Conservation (phyloP, 2,329 filamentous ascomycete genomes). For the Dothiorella sarmentorum region DNA sequence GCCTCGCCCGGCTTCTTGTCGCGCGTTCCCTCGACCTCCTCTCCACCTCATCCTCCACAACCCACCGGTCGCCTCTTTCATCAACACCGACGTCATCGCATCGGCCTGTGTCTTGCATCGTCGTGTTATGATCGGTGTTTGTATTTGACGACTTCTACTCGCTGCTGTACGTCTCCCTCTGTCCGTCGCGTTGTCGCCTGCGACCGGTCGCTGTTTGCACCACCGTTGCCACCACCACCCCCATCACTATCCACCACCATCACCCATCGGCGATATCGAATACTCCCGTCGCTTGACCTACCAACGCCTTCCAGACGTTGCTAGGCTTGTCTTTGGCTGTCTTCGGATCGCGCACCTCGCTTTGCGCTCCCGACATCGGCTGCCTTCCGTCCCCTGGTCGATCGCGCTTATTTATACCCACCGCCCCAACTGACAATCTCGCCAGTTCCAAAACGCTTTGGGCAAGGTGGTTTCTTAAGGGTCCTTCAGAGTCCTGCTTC, state of each 20-base stretch:
- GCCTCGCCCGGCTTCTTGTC: background rate
- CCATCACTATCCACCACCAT: background rate
- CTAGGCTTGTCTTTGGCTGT: background rate
- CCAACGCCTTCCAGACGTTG: background rate
- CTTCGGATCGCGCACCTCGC: background rate
- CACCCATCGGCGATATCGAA: background rate
- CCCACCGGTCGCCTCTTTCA: slow-evolving; percentile 7
- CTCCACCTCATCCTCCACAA: background rate
- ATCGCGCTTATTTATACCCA: background rate
- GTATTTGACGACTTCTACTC: background rate
- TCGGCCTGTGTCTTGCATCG: background rate
- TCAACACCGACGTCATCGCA: slow-evolving; percentile 9
- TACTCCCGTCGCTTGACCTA: background rate
- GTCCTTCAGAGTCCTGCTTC: background rate
- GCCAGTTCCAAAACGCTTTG: background rate
- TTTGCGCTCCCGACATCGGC: background rate
- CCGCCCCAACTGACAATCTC: background rate
- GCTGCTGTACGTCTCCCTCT: background rate
- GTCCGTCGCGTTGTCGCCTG: background rate
- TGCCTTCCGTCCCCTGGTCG: background rate
- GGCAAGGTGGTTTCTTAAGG: background rate
- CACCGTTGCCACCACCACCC: background rate
- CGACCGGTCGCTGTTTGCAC: background rate
- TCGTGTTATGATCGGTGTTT: background rate
- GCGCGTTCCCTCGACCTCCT: background rate